Evolutionary conservation across 805 yeast species (phyloP), one percentile per base, ranked within the genome.

Genomic region (Saccharomycopsis schoenii): DNA sequence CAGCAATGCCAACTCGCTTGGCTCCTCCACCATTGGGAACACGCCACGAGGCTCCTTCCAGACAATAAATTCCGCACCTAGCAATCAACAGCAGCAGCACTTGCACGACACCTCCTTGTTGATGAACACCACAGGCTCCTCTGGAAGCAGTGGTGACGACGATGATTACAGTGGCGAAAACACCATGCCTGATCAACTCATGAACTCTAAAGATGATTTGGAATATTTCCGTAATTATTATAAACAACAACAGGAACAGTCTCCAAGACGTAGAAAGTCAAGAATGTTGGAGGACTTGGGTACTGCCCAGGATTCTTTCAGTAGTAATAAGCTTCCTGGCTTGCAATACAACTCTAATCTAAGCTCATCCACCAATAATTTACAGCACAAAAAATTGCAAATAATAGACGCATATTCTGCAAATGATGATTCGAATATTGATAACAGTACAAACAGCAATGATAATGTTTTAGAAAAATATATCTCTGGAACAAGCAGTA

Each of bases 141-240:
- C 52, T 1, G 52, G 34, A 4, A 47, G 52, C 52, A 47, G 52
- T 47, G 52, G 52, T 4, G 52, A 47, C 11, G 52, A 47, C 21
- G 52, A 47, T 6, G 52, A 47, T 4, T 25, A 29, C 56, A 58
- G 56, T 39, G 52, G 52, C 1, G 52, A 47, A 47, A 47, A 47
- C 34, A 21, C 52, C 15, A 5, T 47, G 12, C 62, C 63, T 17
- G 59, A 39, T 11, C 47, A 58, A 15, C 14, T 64, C 1, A 64
- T 64, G 55, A 64, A 62, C 29, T 60, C 51, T 12, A 63, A 64
- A 29, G 66, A 64, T 39, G 66, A 64, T 24, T 64, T 62, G 43
- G 66, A 64, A 50, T 64, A 64, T 37, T 64, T 59, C 59, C 39
- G 65, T 15, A 56, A 64, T 55, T 64, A 57, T 56, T 62, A 64